phyloP scores from a whole-genome alignment of 345 rosid genomes.

The Eucalyptus curtisii region DNA sequence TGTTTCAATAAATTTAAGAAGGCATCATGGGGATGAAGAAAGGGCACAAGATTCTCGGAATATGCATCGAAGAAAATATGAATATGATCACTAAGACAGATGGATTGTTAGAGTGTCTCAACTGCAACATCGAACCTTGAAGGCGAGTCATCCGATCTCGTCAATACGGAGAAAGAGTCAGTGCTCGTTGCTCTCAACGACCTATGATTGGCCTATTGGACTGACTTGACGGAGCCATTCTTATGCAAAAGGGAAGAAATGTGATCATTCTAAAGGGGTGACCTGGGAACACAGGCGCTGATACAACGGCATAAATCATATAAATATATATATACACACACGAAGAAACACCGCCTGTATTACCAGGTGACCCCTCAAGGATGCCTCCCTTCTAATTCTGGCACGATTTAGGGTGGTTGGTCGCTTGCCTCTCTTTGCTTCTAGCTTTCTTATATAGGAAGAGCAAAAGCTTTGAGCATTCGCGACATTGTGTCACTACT shows the following conservation, averaged over 20 bases:
- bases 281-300: neutral
- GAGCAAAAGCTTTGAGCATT: neutral
- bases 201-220: neutral
- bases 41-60: neutral
- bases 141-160: neutral
- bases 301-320: neutral
- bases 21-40: neutral
- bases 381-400: neutral
- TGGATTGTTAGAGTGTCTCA: neutral
- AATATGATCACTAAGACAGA: neutral
- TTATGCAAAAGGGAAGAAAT: neutral
- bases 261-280: neutral
- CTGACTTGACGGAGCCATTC: neutral
- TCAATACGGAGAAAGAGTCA: neutral
- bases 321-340: neutral
- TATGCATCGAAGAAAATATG: neutral
- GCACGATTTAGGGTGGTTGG: neutral
- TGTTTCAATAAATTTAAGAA: neutral
- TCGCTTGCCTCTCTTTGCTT: neutral
- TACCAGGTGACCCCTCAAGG: neutral
- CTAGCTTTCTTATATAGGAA: neutral
- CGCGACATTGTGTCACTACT: neutral
- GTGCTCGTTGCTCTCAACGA: neutral
- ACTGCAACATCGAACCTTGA: neutral
- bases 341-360: neutral